phyloP scores from a whole-genome alignment of 2,329 filamentous ascomycete species.

The Drechslerella dactyloides region DNA sequence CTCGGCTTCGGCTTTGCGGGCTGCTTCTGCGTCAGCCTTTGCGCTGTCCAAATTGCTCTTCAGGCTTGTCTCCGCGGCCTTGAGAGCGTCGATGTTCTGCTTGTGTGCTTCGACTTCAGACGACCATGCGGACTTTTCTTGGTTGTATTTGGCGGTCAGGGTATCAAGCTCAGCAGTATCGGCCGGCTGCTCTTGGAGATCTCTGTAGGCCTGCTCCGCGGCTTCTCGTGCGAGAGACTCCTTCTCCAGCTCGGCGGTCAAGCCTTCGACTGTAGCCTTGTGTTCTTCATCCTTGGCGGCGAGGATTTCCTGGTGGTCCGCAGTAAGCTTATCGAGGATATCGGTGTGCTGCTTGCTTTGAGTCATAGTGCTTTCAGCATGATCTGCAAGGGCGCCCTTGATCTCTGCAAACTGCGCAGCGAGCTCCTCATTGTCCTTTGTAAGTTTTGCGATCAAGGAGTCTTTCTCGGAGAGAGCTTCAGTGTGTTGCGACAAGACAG shows the following conservation, averaged over 20 bases:
- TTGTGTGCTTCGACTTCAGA: conserved; percentile 27
- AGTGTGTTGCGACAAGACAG: conserved; percentile 10
- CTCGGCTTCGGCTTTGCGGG: conserved; percentile 35
- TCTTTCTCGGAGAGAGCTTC: conserved; percentile 33
- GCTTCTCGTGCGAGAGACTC: conserved; percentile 42
- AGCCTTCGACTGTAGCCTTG: conserved; percentile 28
- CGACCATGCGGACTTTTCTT: conserved; percentile 38
- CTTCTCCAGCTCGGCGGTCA: conserved; percentile 41
- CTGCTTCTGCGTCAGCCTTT: conserved; percentile 35
- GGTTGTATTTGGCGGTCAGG: conserved; percentile 28
- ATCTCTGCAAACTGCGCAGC: conserved; percentile 24
- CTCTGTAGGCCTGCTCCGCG: conserved; percentile 30
- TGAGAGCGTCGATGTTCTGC: conserved; percentile 37
- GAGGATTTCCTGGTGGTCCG: conserved; percentile 33
- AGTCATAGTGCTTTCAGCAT: conserved; percentile 17
- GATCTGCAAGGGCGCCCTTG: conserved; percentile 26
- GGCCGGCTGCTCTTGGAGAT: conserved; percentile 43
- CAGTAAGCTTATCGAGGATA: conserved; percentile 20
- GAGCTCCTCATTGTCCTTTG: conserved; percentile 26
- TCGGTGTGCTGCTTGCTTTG: conserved; percentile 17
- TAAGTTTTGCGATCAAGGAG: conserved; percentile 24
- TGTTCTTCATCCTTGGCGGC: conserved; percentile 43
- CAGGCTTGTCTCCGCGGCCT: conserved; percentile 26
- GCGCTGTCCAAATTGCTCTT: conserved; percentile 25
- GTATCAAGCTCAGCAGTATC: conserved; percentile 37